phyloP scores from a whole-genome alignment of 2,329 filamentous ascomycete genomes.

The Beauveria scarabaeidicola region DNA sequence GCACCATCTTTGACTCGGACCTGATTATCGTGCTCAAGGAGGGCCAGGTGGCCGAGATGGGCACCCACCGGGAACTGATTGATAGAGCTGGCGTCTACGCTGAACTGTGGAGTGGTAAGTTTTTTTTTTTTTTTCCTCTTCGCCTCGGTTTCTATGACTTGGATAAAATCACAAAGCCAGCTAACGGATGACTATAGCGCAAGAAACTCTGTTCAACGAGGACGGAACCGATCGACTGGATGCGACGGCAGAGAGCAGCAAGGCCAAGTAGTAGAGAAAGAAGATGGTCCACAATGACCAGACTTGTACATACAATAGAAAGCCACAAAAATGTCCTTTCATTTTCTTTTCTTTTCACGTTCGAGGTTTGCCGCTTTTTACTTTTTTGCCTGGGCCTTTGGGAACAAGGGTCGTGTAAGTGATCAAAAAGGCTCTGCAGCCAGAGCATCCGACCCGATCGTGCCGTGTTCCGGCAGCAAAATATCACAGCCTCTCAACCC shows the following conservation, averaged over 20 bases:
- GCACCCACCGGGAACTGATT: slow-evolving; percentile 78
- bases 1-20: slow-evolving; percentile 90
- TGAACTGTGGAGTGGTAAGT: slow-evolving; percentile 81
- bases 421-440: background rate
- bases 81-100: slow-evolving; percentile 73
- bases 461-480: background rate
- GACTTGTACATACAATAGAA: background rate
- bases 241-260: slow-evolving; percentile 13
- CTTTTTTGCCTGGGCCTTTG: no score
- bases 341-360: background rate
- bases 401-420: background rate
- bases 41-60: slow-evolving; percentile 78
- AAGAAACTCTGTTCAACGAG: slow-evolving; percentile 50
- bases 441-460: background rate
- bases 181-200: slow-evolving; percentile 35
- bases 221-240: slow-evolving; percentile 29
- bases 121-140: background rate
- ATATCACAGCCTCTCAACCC: no score
- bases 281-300: background rate
- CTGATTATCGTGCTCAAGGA: slow-evolving; percentile 84
- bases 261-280: slow-evolving; percentile 22
- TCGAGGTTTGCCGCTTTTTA: background rate
- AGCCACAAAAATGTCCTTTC: background rate
- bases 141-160: no score
- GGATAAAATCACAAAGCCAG: background rate